Base-by-base conservation (phyloP, 2,329 filamentous ascomycete species). In the Triangularia verruculosa region DNA sequence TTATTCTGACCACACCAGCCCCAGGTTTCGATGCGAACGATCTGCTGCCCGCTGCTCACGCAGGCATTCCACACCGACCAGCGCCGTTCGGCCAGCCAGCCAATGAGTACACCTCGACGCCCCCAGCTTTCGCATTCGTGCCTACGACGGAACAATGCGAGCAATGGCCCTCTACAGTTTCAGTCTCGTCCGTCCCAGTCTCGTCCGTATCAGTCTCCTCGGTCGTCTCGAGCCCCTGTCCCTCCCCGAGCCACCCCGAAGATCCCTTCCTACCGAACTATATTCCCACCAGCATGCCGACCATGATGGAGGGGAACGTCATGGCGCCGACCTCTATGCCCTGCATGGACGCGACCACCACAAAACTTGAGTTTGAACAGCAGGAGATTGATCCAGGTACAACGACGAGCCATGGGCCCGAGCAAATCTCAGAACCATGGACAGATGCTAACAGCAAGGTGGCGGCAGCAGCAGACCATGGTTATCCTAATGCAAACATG, bases 181-280 rank as follows among this genome's bases (percentile, higher is more conserved):
- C 79, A 24, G 78, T 78, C 59, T 76, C 79, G 25, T 54, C 51
- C 7, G 39, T 59, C 8, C 27, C 55, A 24, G 32, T 58, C 39
- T 64, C 67, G 12, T 56, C 59, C 4, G 58, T 66, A 15, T 58
- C 64, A 24, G 73, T 82, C 20, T 74, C 80, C 15, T 82, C 82
- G 57, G 81, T 77, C 57, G 81, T 81, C 11, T 83, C 82, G 20
- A 84, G 82, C 70, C 82, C 82, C 17, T 78, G 80, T 2, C 83
- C 82, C 2, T 82, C 82, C 1, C 77, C 75, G 53, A 76, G 75
- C 59, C 75, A 77, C 57, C 80, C 83, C 57, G 82, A 84, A 57
- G 82, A 81, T 70, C 76, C 73, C 64, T 47, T 47, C 39, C 4
- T 47, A 4, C 39, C 39, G n/a, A 72, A 70, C 60, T 72, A 64